Conservation (phyloP, 139 green algal genomes). For the Pycnococcus provasolii region DNA sequence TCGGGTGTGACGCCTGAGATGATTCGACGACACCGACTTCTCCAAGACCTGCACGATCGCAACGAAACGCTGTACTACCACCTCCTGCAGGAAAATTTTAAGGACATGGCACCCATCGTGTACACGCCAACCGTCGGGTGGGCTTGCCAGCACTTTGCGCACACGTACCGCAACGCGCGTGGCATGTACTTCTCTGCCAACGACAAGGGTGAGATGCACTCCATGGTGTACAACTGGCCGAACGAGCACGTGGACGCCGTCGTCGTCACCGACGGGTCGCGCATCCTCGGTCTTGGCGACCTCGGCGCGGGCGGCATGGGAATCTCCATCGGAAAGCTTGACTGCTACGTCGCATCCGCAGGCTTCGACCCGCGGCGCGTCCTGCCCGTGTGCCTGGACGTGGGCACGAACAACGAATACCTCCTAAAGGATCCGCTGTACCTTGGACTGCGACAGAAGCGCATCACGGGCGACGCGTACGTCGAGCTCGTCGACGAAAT, state of each 20-base stretch:
- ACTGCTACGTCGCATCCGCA: conserved; percentile 81
- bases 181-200: conserved; percentile 83
- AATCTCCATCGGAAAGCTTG: conserved; percentile 80
- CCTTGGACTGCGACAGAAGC: conserved; percentile 49
- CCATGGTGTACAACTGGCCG: conserved; percentile 55
- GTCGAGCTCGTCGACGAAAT: conserved; percentile 54
- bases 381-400: conserved; percentile 76
- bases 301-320: conserved; percentile 42
- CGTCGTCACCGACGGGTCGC: conserved; percentile 60
- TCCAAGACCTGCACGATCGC: conserved; percentile 53
- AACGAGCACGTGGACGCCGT: conserved; percentile 51
- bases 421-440: conserved; percentile 53
- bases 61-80: conserved; percentile 94
- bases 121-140: conserved; percentile 72
- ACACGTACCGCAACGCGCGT: conserved; percentile 55
- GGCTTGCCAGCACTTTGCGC: conserved; percentile 52
- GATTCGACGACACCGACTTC: conserved; percentile 45
- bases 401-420: conserved; percentile 68
- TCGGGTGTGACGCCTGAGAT: conserved; percentile 42
- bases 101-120: conserved; percentile 77
- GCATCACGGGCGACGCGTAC: conserved; percentile 49
- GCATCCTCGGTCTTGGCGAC: conserved; percentile 76
- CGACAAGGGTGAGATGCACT: conserved; percentile 62
- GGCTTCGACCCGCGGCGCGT: conserved; percentile 66
- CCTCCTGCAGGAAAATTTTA: conserved; percentile 35